Conservation (phyloP, 2,329 filamentous ascomycete species). For the Hypoxylon sp. region DNA sequence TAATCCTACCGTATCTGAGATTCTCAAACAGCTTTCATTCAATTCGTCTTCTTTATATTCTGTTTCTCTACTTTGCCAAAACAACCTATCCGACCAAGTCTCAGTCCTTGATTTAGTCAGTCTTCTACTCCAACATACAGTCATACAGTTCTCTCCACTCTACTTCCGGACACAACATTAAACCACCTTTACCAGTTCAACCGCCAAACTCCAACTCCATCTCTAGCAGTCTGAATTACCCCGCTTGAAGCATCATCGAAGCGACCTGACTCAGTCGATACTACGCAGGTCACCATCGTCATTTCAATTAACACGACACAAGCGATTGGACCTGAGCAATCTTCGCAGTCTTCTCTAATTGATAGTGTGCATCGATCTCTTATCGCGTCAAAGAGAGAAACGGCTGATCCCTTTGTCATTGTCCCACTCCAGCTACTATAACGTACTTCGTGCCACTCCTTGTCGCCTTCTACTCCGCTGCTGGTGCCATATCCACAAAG, state of each 20-base stretch:
- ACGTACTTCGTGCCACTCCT: slow-evolving; percentile 12
- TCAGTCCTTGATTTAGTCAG: slow-evolving; percentile 2
- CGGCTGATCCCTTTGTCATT: slow-evolving; percentile 40
- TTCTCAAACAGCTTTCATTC: slow-evolving; percentile 21
- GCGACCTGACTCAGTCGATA: slow-evolving; percentile 36
- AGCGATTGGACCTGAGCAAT: slow-evolving; percentile 23
- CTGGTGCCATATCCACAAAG: slow-evolving; percentile 36
- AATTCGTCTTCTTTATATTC: slow-evolving; percentile 38
- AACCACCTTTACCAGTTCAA: slow-evolving; percentile 15
- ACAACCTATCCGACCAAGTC: slow-evolving; percentile 9
- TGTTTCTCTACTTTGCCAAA: slow-evolving; percentile 11
- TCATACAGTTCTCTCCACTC: background rate
- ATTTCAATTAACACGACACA: slow-evolving; percentile 26
- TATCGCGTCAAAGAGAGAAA: slow-evolving; percentile 34
- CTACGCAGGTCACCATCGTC: slow-evolving; percentile 34
- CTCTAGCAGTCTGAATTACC: slow-evolving; percentile 29
- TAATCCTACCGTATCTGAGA: slow-evolving; percentile 40
- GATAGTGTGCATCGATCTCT: slow-evolving; percentile 29
- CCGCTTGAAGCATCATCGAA: slow-evolving; percentile 31
- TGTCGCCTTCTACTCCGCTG: slow-evolving; percentile 18
- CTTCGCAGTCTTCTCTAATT: slow-evolving; percentile 2
- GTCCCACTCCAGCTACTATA: slow-evolving; percentile 22
- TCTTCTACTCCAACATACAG: background rate
- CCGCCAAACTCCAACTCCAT: slow-evolving; percentile 3
- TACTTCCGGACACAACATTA: slow-evolving; percentile 16